Percentiles rank a stretch among this genome's conserved stretches.
phyloP scores from a whole-genome alignment of 192 early-diverging fungal species.

The Pilaira anomala region DNA sequence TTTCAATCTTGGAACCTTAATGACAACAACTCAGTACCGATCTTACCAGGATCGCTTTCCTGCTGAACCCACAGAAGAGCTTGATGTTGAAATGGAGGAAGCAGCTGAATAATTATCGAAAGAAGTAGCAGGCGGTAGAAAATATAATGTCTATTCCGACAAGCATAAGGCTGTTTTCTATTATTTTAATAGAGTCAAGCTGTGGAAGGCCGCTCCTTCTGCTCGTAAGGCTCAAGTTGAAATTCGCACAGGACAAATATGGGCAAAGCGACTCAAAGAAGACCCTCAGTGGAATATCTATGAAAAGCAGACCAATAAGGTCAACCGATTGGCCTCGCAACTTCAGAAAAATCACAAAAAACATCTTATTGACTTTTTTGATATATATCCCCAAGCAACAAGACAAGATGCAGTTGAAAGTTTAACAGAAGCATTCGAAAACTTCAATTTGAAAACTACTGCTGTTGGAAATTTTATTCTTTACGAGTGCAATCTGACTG shows the following conservation, averaged over 20 bases:
- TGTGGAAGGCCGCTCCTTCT: constrained; percentile 1
- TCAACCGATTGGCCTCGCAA: neutral
- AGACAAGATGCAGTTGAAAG: no score
- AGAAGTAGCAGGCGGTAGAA: no score
- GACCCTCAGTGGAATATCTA: constrained; percentile 6
- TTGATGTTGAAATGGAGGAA: constrained; percentile 13
- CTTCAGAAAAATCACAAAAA: neutral
- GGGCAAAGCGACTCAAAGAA: neutral
- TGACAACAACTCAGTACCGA: no score
- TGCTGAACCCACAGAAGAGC: no score
- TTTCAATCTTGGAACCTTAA: neutral
- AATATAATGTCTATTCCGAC: neutral
- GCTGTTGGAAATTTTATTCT: no score
- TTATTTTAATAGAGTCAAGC: constrained; percentile 14
- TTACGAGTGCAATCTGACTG: no score
- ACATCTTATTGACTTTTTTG: no score
- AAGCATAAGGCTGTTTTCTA: constrained; percentile 1
- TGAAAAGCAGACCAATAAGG: constrained; percentile 1
- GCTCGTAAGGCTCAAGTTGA: neutral
- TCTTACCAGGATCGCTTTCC: no score
- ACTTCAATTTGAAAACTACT: no score
- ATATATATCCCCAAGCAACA: no score
- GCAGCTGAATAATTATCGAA: neutral
- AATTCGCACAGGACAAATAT: neutral
- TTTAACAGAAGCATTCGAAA: no score